These are phyloP conservation scores for Calocera cornea DNA, from an alignment of 768 basidiomycete genomes.

Conservation along the genomic window DNA sequence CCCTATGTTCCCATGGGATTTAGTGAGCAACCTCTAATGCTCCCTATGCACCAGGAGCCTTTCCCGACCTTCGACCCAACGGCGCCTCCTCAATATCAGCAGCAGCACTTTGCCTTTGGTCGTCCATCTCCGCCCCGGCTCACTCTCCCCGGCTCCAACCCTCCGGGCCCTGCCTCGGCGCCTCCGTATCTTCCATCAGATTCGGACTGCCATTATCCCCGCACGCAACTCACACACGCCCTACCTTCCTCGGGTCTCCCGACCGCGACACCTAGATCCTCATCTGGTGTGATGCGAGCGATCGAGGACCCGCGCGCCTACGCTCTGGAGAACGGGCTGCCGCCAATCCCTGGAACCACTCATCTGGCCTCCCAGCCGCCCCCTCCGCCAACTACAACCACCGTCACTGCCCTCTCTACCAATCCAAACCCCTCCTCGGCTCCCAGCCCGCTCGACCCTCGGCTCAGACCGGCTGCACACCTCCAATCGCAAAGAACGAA, in stretches of 20 bases:
- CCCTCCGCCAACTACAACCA: background rate
- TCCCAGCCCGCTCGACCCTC: background rate
- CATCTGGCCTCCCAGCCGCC: background rate
- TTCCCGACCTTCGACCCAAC: too few species aligned
- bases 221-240: too few species aligned
- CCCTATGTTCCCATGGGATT: too few species aligned
- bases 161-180: too few species aligned
- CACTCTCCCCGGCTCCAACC: too few species aligned
- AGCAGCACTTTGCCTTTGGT: slow-evolving; percentile 10
- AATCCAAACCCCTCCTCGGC: background rate
- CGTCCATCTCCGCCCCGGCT: slow-evolving; percentile 6
- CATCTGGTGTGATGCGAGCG: background rate
- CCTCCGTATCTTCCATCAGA: too few species aligned
- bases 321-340: background rate
- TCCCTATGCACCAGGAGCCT: too few species aligned
- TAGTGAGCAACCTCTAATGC: too few species aligned
- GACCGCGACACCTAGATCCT: background rate
- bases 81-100: background rate
- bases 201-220: too few species aligned
- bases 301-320: background rate
- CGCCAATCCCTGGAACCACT: background rate
- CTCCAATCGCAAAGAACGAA: background rate
- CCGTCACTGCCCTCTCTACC: background rate
- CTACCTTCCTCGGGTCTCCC: background rate
- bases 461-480: background rate